Percentiles rank a stretch among this genome's conserved stretches.
These are phyloP conservation scores for Casuarina cunninghamiana DNA, from an alignment of 306 rosid species.

Conservation along the genomic window DNA sequence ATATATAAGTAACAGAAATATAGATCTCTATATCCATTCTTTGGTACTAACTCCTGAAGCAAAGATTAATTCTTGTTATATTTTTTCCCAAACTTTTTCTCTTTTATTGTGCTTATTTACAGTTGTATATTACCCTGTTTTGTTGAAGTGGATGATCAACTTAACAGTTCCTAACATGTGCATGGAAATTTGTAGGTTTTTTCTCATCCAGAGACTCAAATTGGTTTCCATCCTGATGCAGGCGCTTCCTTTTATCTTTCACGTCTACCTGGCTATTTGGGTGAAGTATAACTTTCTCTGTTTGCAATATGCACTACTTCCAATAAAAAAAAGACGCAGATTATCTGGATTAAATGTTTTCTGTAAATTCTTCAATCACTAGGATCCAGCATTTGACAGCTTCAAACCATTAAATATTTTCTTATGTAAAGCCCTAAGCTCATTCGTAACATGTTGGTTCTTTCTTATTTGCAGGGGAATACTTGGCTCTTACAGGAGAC, in stretches of 20 bases:
- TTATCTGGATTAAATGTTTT: neutral
- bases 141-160: conserved; percentile 4
- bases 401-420: neutral
- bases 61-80: neutral
- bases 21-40: neutral
- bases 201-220: conserved; percentile 85
- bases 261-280: conserved; percentile 92
- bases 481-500: conserved; percentile 94
- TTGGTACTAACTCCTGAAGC: neutral
- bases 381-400: neutral
- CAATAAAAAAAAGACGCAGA: neutral
- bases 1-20: neutral
- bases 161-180: conserved; percentile 14
- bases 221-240: conserved; percentile 97
- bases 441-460: neutral
- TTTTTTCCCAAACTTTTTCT: neutral
- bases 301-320: conserved; percentile 3
- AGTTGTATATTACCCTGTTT: neutral
- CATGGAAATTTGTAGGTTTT: conserved; percentile 51
- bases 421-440: conserved; percentile 6
- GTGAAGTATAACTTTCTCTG: conserved; percentile 37
- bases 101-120: neutral
- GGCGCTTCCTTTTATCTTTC: conserved; percentile 95
- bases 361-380: neutral
- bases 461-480: conserved; percentile 68